Conservation (phyloP, 2,329 filamentous ascomycete species). For the Trichoderma semiorbis region DNA sequence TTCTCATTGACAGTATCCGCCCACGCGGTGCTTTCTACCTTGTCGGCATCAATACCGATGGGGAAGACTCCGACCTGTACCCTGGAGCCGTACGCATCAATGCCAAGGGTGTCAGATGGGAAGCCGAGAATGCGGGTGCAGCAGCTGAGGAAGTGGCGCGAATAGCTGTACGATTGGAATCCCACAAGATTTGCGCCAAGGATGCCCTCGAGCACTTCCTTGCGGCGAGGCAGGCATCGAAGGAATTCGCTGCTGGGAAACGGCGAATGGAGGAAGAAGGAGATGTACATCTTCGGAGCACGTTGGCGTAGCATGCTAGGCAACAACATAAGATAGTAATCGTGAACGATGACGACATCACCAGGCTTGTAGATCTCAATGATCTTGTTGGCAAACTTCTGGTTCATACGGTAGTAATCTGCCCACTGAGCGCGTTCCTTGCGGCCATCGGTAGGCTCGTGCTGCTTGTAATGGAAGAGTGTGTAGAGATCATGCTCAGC, state of each 20-base stretch:
- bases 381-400: conserved; percentile 86
- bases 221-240: conserved; percentile 80
- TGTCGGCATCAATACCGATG: conserved; percentile 86
- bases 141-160: conserved; percentile 89
- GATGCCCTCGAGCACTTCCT: conserved; percentile 86
- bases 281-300: conserved; percentile 84
- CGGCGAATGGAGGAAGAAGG: conserved; percentile 90
- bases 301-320: conserved; percentile 85
- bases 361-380: conserved; percentile 86
- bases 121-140: conserved; percentile 91
- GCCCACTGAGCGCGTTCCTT: conserved; percentile 81
- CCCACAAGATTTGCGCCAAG: conserved; percentile 89
- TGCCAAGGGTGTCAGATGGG: conserved; percentile 76
- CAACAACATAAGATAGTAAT: conserved; percentile 88
- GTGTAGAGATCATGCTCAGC: conserved; percentile 90
- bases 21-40: conserved; percentile 73
- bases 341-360: conserved; percentile 88
- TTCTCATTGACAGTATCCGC: conserved; percentile 66
- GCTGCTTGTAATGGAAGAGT: conserved; percentile 93
- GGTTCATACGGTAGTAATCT: conserved; percentile 91
- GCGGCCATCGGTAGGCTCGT: conserved; percentile 82
- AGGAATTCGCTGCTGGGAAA: conserved; percentile 97
- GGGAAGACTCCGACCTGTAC: conserved; percentile 92
- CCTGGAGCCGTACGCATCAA: conserved; percentile 84
- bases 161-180: conserved; percentile 95